Percentiles rank a stretch among this genome's conserved stretches.
Conservation (phyloP, 371 early-diverging fungal genomes). For the Smittium mucronatum region DNA sequence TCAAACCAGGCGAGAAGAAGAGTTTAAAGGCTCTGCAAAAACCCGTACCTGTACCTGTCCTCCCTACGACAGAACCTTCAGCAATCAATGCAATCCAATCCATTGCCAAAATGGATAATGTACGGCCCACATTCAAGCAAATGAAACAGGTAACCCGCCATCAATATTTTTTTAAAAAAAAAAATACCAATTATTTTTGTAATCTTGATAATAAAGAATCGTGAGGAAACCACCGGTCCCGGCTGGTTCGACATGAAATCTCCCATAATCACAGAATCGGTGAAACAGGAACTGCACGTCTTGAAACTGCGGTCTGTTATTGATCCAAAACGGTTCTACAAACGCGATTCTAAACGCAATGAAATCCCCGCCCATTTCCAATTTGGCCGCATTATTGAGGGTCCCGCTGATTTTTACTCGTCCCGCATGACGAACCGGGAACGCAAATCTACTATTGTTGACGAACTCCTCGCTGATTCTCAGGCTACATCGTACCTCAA, state of each 20-base stretch:
- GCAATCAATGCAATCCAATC: background rate
- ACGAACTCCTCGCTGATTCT: constrained; percentile 70
- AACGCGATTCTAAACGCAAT: constrained; percentile 48
- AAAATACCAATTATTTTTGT: background rate
- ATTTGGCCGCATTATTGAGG: constrained; percentile 79
- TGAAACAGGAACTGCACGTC: constrained; percentile 77
- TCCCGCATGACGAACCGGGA: constrained; percentile 71
- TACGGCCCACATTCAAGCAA: background rate
- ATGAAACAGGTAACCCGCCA: background rate
- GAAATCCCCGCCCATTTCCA: constrained; percentile 84
- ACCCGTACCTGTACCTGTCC: too few species aligned
- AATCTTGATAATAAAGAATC: constrained; percentile 26
- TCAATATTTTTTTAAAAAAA: background rate
- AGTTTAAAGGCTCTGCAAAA: background rate
- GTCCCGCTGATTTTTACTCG: constrained; percentile 77
- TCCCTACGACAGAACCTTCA: background rate
- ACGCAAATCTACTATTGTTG: constrained; percentile 66
- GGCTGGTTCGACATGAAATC: constrained; percentile 91
- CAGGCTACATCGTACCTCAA: constrained; percentile 66
- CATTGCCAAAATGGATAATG: background rate
- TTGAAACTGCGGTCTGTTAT: constrained; percentile 75
- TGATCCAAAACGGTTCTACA: constrained; percentile 87
- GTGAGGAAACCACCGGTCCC: constrained; percentile 51
- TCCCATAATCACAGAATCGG: constrained; percentile 68
- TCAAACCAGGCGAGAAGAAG: constrained; percentile 10